phyloP scores from a whole-genome alignment of 257 asterid species.

The Rauvolfia tetraphylla region DNA sequence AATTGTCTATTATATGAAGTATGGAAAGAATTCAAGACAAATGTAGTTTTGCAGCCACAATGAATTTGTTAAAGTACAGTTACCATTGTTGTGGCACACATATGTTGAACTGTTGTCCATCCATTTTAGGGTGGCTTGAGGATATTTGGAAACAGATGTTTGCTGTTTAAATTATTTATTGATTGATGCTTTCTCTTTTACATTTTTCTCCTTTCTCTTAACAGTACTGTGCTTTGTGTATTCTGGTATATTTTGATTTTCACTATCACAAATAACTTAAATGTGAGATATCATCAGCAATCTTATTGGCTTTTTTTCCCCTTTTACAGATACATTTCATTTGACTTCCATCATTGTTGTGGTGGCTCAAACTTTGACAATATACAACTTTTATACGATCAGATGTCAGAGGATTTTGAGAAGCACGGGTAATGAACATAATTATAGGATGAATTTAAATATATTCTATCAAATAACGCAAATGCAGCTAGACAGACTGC shows the following conservation, averaged over 20 bases:
- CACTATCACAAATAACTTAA: not conserved
- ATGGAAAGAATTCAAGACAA: not conserved
- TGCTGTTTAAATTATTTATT: not conserved
- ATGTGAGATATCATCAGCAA: not conserved
- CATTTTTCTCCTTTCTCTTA: not conserved
- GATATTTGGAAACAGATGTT: not conserved
- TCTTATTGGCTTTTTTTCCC: not conserved
- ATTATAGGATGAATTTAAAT: not conserved
- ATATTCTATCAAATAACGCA: not conserved
- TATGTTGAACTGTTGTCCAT: not conserved
- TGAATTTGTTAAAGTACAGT: not conserved
- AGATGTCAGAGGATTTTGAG: slow-evolving; percentile 68
- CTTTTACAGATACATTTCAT: slow-evolving; percentile 69
- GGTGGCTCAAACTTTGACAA: slow-evolving; percentile 81
- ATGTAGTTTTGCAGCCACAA: not conserved
- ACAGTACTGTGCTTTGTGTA: not conserved
- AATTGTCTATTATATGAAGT: not conserved
- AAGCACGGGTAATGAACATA: slow-evolving; percentile 68
- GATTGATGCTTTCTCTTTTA: not conserved
- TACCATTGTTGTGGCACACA: not conserved
- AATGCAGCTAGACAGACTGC: slow-evolving; percentile 39
- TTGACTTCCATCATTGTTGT: slow-evolving; percentile 88
- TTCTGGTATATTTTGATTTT: slow-evolving; percentile 1
- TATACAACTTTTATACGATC: slow-evolving; percentile 66
- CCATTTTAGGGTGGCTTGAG: not conserved